Evolutionary conservation across 495 filamentous ascomycete species (phyloP).

Genomic region (Talaromyces stipitatus): DNA sequence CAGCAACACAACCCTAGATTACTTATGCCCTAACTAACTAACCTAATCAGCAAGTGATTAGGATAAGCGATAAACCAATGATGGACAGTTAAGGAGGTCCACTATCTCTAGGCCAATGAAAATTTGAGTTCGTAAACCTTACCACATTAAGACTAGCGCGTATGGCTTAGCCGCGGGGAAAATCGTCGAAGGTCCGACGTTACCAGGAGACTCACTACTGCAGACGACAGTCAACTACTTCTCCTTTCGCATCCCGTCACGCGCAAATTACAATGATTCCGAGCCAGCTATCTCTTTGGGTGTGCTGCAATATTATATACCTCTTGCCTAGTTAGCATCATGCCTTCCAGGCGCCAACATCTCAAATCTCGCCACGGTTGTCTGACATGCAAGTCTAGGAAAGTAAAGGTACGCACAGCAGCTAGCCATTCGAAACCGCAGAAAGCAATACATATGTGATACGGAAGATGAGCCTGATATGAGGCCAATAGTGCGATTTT

Average conservation of each 20-base stretch:
- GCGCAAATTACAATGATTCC: background rate
- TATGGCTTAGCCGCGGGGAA: no score
- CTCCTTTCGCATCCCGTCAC: no score
- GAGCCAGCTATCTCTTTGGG: background rate
- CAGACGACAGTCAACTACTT: no score
- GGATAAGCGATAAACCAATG: background rate
- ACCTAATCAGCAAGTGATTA: background rate
- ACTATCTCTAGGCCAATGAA: background rate
- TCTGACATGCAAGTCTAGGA: slow-evolving; percentile 28
- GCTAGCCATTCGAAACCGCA: background rate
- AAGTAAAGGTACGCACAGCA: slow-evolving; percentile 24
- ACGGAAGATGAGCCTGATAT: slow-evolving; percentile 7
- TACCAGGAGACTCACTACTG: no score
- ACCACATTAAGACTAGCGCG: background rate
- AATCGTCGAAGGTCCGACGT: no score
- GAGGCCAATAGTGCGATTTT: background rate
- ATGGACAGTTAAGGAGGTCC: no score
- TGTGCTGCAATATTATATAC: background rate
- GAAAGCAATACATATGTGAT: background rate
- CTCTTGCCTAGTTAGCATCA: background rate
- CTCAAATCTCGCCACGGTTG: slow-evolving; percentile 33
- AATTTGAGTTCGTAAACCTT: background rate
- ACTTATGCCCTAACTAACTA: background rate
- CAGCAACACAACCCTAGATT: background rate
- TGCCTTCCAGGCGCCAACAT: slow-evolving; percentile 21